A percentile compares a stretch with the other conserved stretches of the same genome.
phyloP scores from a whole-genome alignment of 2,329 filamentous ascomycete genomes.

The Penicillium corylophilum region DNA sequence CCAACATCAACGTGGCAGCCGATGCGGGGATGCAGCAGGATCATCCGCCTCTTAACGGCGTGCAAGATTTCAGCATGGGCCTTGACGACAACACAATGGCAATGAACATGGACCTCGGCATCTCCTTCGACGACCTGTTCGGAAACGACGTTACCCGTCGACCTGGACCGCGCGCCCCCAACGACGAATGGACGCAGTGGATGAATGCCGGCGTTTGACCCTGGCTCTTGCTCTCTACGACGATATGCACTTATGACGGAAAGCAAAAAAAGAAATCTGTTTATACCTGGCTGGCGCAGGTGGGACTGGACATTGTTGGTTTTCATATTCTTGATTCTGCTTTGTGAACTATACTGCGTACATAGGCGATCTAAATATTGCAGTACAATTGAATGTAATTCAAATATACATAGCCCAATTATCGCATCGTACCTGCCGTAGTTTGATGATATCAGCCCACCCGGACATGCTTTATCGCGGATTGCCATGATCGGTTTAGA shows the following conservation, averaged over 20 bases:
- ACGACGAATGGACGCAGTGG: slow-evolving; percentile 43
- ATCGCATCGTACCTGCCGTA: neutral
- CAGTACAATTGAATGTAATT: neutral
- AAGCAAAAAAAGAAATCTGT: slow-evolving; percentile 16
- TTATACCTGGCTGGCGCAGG: slow-evolving; percentile 23
- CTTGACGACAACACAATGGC: slow-evolving; percentile 31
- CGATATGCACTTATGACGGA: slow-evolving; percentile 22
- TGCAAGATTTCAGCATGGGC: slow-evolving; percentile 27
- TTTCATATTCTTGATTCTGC: slow-evolving; percentile 1
- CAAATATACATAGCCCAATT: neutral
- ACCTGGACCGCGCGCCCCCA: slow-evolving; percentile 24
- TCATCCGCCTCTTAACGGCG: slow-evolving; percentile 17
- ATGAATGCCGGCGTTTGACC: slow-evolving; percentile 33
- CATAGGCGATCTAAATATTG: neutral
- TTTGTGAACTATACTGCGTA: slow-evolving; percentile 10
- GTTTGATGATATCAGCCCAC: neutral
- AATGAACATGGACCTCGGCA: slow-evolving; percentile 35
- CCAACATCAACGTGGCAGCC: neutral
- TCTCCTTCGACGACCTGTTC: slow-evolving; percentile 44
- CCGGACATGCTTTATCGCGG: neutral
- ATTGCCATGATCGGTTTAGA: slow-evolving; percentile 13
- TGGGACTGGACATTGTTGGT: slow-evolving; percentile 2
- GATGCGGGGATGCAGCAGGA: slow-evolving; percentile 24
- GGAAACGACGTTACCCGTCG: slow-evolving; percentile 33
- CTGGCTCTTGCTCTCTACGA: slow-evolving; percentile 16